Evolutionary conservation across 177 flowering plant genomes (phyloP).

Genomic region (Vitis hybrid): DNA sequence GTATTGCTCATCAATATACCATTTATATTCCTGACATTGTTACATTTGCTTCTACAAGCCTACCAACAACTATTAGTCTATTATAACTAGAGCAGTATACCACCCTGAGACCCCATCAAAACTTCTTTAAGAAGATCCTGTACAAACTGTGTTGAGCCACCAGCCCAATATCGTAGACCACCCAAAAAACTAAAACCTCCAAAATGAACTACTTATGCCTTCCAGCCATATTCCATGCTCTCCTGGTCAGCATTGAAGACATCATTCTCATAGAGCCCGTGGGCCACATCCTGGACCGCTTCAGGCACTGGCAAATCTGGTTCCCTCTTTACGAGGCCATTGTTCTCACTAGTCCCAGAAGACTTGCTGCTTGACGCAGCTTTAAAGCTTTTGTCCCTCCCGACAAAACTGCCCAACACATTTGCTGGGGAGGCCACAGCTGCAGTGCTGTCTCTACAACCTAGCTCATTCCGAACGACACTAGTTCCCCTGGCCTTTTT

Average conservation of each 20-base stretch:
- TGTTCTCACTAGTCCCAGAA: neutral
- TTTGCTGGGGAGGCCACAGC: neutral
- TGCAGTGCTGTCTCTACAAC: neutral
- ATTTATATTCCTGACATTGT: too few species aligned
- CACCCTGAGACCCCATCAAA: too few species aligned
- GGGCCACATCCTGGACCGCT: neutral
- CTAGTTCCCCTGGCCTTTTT: neutral
- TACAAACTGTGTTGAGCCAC: neutral
- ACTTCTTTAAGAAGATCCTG: neutral
- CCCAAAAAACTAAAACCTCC: neutral
- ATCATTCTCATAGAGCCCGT: neutral
- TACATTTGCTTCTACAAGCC: too few species aligned
- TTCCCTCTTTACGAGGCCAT: neutral
- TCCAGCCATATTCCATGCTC: neutral
- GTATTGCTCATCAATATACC: too few species aligned
- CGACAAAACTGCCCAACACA: neutral
- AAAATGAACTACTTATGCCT: neutral
- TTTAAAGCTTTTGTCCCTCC: neutral
- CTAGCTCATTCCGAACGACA: neutral
- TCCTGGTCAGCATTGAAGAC: neutral
- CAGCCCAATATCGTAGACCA: neutral
- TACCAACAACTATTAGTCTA: too few species aligned
- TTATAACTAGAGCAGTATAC: too few species aligned
- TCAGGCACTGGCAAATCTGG: constrained; percentile 6
- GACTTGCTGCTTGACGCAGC: neutral